Base-by-base conservation (phyloP, 2,329 filamentous ascomycete genomes). In the Phialophora verrucosa region DNA sequence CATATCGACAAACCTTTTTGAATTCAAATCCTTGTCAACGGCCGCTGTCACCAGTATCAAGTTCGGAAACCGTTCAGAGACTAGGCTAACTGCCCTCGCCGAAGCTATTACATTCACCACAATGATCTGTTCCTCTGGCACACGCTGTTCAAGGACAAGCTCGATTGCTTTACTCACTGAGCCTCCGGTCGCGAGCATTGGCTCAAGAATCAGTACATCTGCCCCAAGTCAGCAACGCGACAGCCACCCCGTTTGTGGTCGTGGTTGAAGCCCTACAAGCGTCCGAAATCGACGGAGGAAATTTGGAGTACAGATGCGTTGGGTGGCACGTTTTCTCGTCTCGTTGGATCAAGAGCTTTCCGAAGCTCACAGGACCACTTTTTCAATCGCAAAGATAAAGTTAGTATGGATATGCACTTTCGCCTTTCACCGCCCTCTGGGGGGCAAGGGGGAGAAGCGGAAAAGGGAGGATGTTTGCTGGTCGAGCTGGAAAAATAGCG, bases 301-400 rank as follows among this genome's bases (percentile, higher is more conserved):
- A 65, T 53, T 77, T 77, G 20, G 72, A 74, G 59, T 76, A 77
- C 4, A 76, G 66, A n/a, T 75, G 70, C 11, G 55, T 63, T 2
- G 76, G 74, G 5, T 73, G 65, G 32, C 71, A 70, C 0, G 75
- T 77, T 35, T 70, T 67, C 61, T 76, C 76, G 67, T 78, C 71
- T 54, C 76, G 69, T 53, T 77, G 76, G 47, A 77, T 78, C 17
- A 78, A 66, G 29, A 77, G 72, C 62, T 76, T 75, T 10, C 75
- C 76, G 64, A 75, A 76, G 62, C 72, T 75, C 38, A 77, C 56
- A 4, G 73, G 72, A 0, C 73, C 75, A 20, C 74, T 64, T 11
- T 54, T 29, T 29, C 17, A 55, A 14, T 38, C 35, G 35, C 35
- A 25, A 25, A 25, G 23, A 25, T 25, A 25, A 25, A 2, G 55